Conservation (phyloP, 108 stramenopile species). For the Pinguiococcus pyrenoidosus region DNA sequence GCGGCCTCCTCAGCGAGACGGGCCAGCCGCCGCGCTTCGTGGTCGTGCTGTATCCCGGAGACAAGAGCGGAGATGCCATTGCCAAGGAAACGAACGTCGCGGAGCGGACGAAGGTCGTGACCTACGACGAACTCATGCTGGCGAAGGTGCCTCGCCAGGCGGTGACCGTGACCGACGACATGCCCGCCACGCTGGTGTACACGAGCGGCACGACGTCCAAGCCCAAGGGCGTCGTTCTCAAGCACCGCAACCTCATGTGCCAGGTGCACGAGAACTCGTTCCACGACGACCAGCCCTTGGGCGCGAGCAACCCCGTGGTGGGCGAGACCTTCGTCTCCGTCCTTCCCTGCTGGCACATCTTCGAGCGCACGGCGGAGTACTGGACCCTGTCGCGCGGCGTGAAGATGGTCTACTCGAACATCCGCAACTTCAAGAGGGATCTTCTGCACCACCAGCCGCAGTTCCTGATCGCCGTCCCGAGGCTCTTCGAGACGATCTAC, state of each 20-base stretch:
- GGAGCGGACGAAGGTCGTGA: background rate
- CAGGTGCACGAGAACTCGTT: slow-evolving; percentile 12
- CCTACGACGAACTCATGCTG: slow-evolving; percentile 4
- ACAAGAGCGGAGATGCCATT: slow-evolving; percentile 2
- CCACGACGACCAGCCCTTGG: background rate
- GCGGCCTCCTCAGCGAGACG: too few species aligned
- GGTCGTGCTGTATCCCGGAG: slow-evolving; percentile 14
- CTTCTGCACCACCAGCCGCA: slow-evolving; percentile 77
- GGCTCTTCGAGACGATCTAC: slow-evolving; percentile 66
- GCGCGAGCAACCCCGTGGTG: slow-evolving; percentile 14
- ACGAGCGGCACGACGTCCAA: slow-evolving; percentile 77
- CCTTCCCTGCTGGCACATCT: slow-evolving; percentile 27
- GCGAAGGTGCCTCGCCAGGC: background rate
- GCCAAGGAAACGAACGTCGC: background rate
- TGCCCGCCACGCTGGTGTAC: slow-evolving; percentile 87
- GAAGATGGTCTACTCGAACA: slow-evolving; percentile 55
- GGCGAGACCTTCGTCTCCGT: slow-evolving; percentile 19
- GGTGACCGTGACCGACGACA: slow-evolving; percentile 25
- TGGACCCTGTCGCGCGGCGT: slow-evolving; percentile 12
- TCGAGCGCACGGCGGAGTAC: slow-evolving; percentile 27
- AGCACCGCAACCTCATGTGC: slow-evolving; percentile 57
- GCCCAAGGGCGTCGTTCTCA: slow-evolving; percentile 91
- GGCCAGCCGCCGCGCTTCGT: slow-evolving; percentile 8
- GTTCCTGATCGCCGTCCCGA: slow-evolving; percentile 77
- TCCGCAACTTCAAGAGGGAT: slow-evolving; percentile 76